These are phyloP conservation scores for Anisodus tanguticus DNA, from an alignment of 257 asterid genomes.

Conservation along the genomic window DNA sequence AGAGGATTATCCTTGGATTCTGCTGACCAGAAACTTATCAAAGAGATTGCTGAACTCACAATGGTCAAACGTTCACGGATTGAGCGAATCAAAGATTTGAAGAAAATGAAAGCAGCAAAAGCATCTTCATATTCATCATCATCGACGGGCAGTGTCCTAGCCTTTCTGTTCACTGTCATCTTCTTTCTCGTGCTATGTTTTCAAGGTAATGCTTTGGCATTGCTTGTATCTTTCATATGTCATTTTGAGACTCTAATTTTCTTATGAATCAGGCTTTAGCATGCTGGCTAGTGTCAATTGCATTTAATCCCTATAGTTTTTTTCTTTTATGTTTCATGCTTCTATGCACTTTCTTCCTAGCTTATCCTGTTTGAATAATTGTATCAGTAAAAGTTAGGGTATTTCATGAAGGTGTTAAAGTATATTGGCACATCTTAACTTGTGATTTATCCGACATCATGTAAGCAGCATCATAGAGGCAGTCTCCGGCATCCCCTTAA, in stretches of 20 bases:
- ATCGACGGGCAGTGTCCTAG: conserved; percentile 56
- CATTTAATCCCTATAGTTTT: neutral
- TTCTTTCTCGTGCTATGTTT: conserved; percentile 65
- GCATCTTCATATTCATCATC: conserved; percentile 40
- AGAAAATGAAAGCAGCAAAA: conserved; percentile 70
- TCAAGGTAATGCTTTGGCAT: conserved; percentile 55
- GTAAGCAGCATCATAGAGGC: neutral
- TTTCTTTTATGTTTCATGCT: neutral
- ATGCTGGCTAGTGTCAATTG: neutral
- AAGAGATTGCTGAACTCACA: conserved; percentile 74
- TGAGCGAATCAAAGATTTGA: conserved; percentile 76
- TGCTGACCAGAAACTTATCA: conserved; percentile 83
- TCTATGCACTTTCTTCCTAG: neutral
- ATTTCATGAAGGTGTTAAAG: neutral
- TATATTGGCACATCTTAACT: neutral
- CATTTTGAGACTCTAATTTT: neutral
- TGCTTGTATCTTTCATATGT: neutral
- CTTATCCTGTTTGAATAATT: neutral
- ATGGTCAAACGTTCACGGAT: conserved; percentile 74
- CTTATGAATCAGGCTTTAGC: neutral
- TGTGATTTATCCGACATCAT: neutral
- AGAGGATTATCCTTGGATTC: conserved; percentile 74
- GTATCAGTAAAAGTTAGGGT: neutral
- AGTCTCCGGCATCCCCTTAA: neutral
- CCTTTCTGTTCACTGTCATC: conserved; percentile 67